Conservation (phyloP, 345 rosid genomes). For the Limnanthes douglasii region DNA sequence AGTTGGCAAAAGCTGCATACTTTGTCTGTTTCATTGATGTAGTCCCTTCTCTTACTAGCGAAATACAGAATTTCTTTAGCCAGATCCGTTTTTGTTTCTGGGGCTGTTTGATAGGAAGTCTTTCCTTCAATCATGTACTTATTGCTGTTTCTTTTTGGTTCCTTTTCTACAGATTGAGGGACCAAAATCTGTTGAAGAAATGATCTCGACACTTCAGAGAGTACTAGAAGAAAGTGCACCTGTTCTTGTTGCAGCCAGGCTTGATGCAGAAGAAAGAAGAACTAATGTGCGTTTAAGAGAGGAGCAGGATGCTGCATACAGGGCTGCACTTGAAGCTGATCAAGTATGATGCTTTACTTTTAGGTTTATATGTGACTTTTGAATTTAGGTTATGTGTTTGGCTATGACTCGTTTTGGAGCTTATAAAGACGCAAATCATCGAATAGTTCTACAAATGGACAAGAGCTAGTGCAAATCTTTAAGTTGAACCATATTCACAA, state of each 20-base stretch:
- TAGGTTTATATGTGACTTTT: not conserved
- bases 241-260: constrained; percentile 71
- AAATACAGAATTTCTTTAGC: no score
- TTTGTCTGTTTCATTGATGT: no score
- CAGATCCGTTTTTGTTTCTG: no score
- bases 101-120: not conserved
- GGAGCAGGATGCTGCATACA: constrained; percentile 97
- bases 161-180: constrained; percentile 62
- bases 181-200: constrained; percentile 73
- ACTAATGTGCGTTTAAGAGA: constrained; percentile 65
- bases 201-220: constrained; percentile 58
- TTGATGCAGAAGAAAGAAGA: constrained; percentile 93
- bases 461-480: no score
- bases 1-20: no score
- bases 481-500: no score
- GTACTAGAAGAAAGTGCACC: constrained; percentile 94
- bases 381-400: no score
- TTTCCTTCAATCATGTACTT: not conserved
- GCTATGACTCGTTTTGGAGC: no score
- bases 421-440: no score
- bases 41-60: no score
- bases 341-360: constrained; percentile 32
- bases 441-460: no score
- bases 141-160: constrained; percentile 1
- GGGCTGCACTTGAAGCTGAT: constrained; percentile 98